These are phyloP conservation scores for Phytophthora pluvialis DNA, from an alignment of 352 stramenopile species.

Conservation along the genomic window DNA sequence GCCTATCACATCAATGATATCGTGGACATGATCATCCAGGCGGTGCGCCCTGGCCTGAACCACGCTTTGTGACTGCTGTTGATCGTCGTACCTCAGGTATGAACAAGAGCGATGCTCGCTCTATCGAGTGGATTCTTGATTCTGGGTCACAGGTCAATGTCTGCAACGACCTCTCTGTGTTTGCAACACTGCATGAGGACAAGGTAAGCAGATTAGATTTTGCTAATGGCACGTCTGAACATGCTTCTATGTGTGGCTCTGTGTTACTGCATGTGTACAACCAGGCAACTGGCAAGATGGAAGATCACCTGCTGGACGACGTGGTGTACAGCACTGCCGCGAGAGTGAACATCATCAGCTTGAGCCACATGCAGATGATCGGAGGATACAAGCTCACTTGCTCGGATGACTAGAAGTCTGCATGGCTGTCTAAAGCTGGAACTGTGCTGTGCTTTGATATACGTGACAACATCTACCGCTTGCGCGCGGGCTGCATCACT, in stretches of 20 bases:
- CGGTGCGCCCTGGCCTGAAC: too few species aligned
- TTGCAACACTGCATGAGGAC: neutral
- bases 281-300: slow-evolving; percentile 11
- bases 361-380: neutral
- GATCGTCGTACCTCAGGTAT: too few species aligned
- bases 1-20: too few species aligned
- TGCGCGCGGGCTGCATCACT: neutral
- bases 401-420: neutral
- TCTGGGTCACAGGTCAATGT: slow-evolving; percentile 11
- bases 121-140: slow-evolving; percentile 12
- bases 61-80: too few species aligned
- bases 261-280: slow-evolving; percentile 5
- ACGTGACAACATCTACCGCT: neutral
- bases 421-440: too few species aligned
- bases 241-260: neutral
- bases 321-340: slow-evolving; percentile 9
- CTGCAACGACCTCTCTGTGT: slow-evolving; percentile 10
- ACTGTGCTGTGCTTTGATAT: too few species aligned
- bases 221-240: slow-evolving; percentile 1
- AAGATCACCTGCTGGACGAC: slow-evolving; percentile 8
- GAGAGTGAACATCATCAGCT: slow-evolving; percentile 10
- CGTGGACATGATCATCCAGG: too few species aligned
- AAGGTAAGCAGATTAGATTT: neutral
- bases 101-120: too few species aligned
- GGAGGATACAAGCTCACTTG: neutral